phyloP scores from a whole-genome alignment of 2,329 filamentous ascomycete genomes.

The Pezicula carpinea region DNA sequence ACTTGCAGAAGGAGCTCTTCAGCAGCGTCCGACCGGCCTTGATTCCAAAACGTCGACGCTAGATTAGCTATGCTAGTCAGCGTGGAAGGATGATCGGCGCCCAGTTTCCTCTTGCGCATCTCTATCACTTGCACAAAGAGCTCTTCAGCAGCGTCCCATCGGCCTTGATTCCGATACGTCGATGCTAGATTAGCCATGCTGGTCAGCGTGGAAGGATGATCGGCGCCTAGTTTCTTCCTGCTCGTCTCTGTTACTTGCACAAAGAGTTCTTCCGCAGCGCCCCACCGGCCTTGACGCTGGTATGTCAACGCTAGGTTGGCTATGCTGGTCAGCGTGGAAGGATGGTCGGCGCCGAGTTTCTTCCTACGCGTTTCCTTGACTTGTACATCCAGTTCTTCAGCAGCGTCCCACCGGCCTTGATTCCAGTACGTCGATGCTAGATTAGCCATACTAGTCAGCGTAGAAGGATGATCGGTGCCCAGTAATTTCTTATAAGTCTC shows the following conservation, averaged over 20 bases:
- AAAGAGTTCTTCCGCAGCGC: background rate
- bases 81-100: conserved; percentile 3
- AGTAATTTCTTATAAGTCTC: conserved; percentile 10
- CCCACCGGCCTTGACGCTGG: conserved; percentile 1
- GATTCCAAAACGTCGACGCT: conserved; percentile 3
- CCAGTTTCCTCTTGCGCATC: conserved; percentile 4
- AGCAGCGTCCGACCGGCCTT: conserved; percentile 2
- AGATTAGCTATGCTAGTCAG: conserved; percentile 4
- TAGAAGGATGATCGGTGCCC: conserved; percentile 5
- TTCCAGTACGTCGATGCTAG: conserved; percentile 4
- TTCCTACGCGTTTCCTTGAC: conserved; percentile 12
- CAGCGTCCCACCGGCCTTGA: conserved; percentile 2
- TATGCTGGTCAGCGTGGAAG: conserved; percentile 5
- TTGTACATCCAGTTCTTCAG: conserved; percentile 1
- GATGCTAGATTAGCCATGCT: conserved; percentile 1
- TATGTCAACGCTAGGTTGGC: conserved; percentile 7
- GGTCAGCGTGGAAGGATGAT: conserved; percentile 5
- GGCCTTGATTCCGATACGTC: no score
- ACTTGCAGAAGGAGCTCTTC: conserved; percentile 3
- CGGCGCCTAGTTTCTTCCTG: conserved; percentile 6
- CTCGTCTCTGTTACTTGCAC: conserved; percentile 11
- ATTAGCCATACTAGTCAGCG: conserved; percentile 2
- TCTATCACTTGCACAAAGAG: conserved; percentile 10
- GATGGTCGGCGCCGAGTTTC: conserved; percentile 7
- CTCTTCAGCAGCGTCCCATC: background rate